These are phyloP conservation scores for Russula abietina DNA, from an alignment of 768 basidiomycete genomes.

Conservation along the genomic window DNA sequence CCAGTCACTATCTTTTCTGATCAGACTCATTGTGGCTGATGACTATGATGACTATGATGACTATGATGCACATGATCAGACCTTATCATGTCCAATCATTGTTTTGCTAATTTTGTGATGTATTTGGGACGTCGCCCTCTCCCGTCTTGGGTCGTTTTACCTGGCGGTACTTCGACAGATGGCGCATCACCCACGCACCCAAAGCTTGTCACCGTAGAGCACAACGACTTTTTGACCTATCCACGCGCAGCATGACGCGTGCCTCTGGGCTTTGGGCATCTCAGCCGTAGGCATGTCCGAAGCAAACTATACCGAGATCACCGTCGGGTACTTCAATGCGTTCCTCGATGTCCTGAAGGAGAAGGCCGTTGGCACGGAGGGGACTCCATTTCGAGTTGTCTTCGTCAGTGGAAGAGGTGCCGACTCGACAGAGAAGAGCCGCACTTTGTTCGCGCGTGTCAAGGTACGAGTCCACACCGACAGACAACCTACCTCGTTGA, in stretches of 20 bases:
- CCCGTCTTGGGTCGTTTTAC: conserved; percentile 23
- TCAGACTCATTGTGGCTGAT: too few species aligned
- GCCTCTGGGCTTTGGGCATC: conserved; percentile 29
- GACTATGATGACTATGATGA: too few species aligned
- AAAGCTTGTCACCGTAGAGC: conserved; percentile 25
- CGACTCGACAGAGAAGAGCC: conserved; percentile 27
- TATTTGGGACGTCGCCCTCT: conserved; percentile 28
- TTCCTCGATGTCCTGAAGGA: conserved; percentile 15
- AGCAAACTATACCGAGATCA: conserved; percentile 26
- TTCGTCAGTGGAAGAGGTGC: conserved; percentile 30
- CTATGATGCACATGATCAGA: too few species aligned
- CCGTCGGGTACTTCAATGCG: conserved; percentile 26
- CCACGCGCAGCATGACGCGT: conserved; percentile 27
- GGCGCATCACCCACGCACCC: conserved; percentile 15
- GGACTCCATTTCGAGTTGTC: conserved; percentile 28
- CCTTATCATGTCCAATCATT: too few species aligned
- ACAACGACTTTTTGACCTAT: conserved; percentile 24
- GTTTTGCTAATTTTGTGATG: too few species aligned
- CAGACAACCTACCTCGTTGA: background rate
- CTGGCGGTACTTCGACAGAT: conserved; percentile 2
- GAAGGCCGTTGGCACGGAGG: conserved; percentile 20
- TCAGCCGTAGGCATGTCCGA: conserved; percentile 20
- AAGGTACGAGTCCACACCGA: conserved; percentile 23
- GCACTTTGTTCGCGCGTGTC: conserved; percentile 26
- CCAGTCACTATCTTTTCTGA: too few species aligned